Percentiles rank a stretch among this genome's conserved stretches.
Conservation (phyloP, 306 rosid species). For the Glycine soja region DNA sequence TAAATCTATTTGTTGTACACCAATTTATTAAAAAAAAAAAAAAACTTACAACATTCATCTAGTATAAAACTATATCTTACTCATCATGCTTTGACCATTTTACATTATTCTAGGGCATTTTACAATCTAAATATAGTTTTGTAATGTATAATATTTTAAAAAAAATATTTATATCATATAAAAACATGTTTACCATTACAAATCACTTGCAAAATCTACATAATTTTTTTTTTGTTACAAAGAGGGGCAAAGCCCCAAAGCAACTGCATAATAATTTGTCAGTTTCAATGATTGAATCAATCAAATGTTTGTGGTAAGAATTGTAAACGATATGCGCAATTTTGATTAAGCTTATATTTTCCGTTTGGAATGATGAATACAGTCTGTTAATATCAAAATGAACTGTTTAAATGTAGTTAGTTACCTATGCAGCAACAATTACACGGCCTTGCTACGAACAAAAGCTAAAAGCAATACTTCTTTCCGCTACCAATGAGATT, state of each 20-base stretch:
- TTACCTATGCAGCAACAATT: slow-evolving; percentile 59
- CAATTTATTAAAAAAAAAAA: background rate
- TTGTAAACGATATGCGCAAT: slow-evolving; percentile 8
- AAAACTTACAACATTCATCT: no score
- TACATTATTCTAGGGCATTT: background rate
- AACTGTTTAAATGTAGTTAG: slow-evolving; percentile 49
- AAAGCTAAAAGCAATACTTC: slow-evolving; percentile 55
- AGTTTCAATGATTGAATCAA: background rate
- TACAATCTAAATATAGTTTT: background rate
- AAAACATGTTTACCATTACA: no score
- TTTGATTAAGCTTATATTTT: slow-evolving; percentile 40
- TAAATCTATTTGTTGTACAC: background rate
- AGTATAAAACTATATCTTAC: background rate
- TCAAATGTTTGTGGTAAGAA: background rate
- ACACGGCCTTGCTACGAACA: slow-evolving; percentile 56
- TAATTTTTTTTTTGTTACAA: background rate
- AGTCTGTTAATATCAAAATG: slow-evolving; percentile 52
- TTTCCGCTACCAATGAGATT: slow-evolving; percentile 59
- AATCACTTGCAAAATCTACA: no score
- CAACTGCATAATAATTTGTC: background rate
- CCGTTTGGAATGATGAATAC: slow-evolving; percentile 44
- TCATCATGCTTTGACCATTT: background rate
- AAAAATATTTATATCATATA: no score
- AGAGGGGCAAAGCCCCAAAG: no score
- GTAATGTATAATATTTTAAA: no score